A percentile compares a stretch with the other conserved stretches of the same genome.
phyloP scores from a whole-genome alignment of 805 yeast genomes.

The Ogataea pilisensis region DNA sequence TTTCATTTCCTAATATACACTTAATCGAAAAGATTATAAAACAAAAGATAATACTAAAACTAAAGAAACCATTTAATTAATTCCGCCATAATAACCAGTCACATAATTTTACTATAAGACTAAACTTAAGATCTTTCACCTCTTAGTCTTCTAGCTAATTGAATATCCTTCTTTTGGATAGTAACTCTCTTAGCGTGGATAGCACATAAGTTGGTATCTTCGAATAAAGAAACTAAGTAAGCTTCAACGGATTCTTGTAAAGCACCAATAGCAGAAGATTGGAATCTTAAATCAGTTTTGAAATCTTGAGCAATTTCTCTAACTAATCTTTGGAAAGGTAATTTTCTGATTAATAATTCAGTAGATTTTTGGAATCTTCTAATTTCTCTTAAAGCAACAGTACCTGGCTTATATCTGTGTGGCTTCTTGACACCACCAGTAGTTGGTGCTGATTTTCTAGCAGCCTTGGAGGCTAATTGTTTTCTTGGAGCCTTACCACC shows the following conservation, averaged over 20 bases:
- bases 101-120: too few relatives aligned
- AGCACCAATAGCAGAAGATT: slow-evolving; percentile 96
- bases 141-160: slow-evolving; percentile 95
- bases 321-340: slow-evolving; percentile 96
- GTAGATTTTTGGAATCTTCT: slow-evolving; percentile 97
- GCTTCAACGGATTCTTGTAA: slow-evolving; percentile 99
- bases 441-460: slow-evolving; percentile 89
- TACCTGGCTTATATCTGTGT: slow-evolving; percentile 97
- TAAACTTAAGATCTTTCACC: slow-evolving; percentile 82
- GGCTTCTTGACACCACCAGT: slow-evolving; percentile 93
- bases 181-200: slow-evolving; percentile 99
- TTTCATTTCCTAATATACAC: slow-evolving; percentile 23
- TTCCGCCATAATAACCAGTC: too few relatives aligned
- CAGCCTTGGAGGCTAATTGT: slow-evolving; percentile 88
- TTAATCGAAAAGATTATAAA: slow-evolving; percentile 11
- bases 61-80: slow-evolving; percentile 1
- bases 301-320: slow-evolving; percentile 94
- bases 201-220: slow-evolving; percentile 98
- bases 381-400: slow-evolving; percentile 94
- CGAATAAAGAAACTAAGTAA: slow-evolving; percentile 90
- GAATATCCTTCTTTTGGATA: slow-evolving; percentile 97
- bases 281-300: slow-evolving; percentile 92
- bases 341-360: slow-evolving; percentile 89
- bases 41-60: slow-evolving; percentile 15
- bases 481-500: slow-evolving; percentile 97